phyloP scores from a whole-genome alignment of 371 early-diverging fungal genomes.

The Blakeslea trispora region DNA sequence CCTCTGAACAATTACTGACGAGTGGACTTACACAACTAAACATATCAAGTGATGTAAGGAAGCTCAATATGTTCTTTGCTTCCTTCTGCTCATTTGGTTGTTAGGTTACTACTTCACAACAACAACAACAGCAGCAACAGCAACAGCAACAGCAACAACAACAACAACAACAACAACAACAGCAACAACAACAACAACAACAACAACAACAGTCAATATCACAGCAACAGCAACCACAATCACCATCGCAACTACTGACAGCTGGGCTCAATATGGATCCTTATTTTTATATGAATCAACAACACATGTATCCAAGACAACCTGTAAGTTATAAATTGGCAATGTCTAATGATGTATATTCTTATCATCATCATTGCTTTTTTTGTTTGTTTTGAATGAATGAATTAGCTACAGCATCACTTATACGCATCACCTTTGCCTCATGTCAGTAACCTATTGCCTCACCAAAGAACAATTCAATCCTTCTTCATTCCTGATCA shows the following conservation, averaged over 20 bases:
- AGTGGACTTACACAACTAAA: constrained; percentile 39
- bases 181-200: no score
- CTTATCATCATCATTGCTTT: neutral
- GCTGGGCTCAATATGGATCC: constrained; percentile 37
- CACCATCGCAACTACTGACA: constrained; percentile 28
- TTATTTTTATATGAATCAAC: constrained; percentile 42
- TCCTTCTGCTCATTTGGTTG: no score
- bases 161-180: no score
- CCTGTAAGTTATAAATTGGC: constrained; percentile 33
- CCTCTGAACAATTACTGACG: constrained; percentile 16
- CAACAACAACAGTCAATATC: no score
- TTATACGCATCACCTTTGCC: constrained; percentile 74
- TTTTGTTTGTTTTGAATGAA: constrained; percentile 1
- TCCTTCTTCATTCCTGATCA: constrained; percentile 84
- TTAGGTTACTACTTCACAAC: neutral
- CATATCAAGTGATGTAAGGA: constrained; percentile 29
- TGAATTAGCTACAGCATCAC: constrained; percentile 80
- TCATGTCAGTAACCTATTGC: constrained; percentile 63
- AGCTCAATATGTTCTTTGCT: neutral
- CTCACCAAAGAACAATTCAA: constrained; percentile 77
- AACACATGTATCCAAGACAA: constrained; percentile 38
- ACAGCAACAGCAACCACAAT: constrained; percentile 15
- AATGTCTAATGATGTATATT: no score
- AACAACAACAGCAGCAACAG: no score
- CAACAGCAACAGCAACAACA: no score